These are phyloP conservation scores for Quercus phellos DNA, from an alignment of 331 rosid genomes.

Conservation along the genomic window DNA sequence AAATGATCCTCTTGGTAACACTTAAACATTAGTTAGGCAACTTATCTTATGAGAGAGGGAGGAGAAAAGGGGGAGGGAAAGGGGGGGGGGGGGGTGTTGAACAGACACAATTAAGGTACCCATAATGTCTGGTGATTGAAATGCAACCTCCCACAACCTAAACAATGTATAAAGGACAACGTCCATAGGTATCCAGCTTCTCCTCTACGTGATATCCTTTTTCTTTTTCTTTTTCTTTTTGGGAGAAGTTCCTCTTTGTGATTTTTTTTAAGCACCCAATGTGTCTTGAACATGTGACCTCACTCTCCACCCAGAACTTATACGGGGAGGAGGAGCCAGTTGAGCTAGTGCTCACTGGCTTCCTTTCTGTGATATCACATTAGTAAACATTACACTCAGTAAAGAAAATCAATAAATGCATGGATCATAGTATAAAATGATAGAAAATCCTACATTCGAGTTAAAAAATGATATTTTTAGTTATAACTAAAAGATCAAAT, in stretches of 20 bases:
- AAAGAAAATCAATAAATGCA: not conserved
- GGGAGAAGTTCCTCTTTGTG: not conserved
- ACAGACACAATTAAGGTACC: not conserved
- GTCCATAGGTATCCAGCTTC: not conserved
- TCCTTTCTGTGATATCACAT: not conserved
- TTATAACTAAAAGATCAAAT: not conserved
- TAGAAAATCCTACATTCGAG: not conserved
- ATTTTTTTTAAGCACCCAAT: no score
- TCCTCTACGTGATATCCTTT: not conserved
- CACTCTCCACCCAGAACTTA: no score
- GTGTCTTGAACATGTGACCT: no score
- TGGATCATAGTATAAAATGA: not conserved
- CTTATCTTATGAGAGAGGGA: not conserved
- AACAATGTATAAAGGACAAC: not conserved
- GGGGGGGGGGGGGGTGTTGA: not conserved
- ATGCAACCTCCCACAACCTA: not conserved
- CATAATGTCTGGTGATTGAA: not conserved
- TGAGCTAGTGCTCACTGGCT: no score
- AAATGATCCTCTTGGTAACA: not conserved
- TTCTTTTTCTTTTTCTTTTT: no score
- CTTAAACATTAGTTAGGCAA: not conserved
- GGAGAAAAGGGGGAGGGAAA: no score
- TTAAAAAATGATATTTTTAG: not conserved
- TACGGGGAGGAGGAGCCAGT: no score
- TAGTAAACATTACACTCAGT: not conserved